A percentile compares a stretch with the other conserved stretches of the same genome.
These are phyloP conservation scores for Spizellomyces punctatus DNA, from an alignment of 192 early-diverging fungal species.

Conservation along the genomic window DNA sequence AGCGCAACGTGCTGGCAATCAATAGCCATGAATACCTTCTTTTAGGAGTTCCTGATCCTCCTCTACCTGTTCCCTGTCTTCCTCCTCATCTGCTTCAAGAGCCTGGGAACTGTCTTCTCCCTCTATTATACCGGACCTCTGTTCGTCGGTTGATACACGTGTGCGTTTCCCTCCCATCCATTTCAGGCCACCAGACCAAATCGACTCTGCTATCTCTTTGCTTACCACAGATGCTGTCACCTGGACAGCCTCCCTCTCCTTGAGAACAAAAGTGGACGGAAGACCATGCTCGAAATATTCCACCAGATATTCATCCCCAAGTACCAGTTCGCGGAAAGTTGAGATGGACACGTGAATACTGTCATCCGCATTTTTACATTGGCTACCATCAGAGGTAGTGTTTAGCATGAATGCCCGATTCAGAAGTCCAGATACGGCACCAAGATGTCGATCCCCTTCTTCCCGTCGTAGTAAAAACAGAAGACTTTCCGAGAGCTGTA, in stretches of 20 bases:
- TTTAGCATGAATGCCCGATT: slow-evolving; percentile 64
- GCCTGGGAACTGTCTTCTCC: background rate
- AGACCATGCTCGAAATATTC: slow-evolving; percentile 79
- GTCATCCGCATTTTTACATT: slow-evolving; percentile 13
- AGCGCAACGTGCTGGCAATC: no score
- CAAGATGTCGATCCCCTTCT: slow-evolving; percentile 60
- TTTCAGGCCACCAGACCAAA: slow-evolving; percentile 44
- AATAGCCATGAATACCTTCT: slow-evolving; percentile 4
- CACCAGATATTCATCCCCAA: slow-evolving; percentile 85
- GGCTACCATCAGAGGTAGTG: slow-evolving; percentile 31
- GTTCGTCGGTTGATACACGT: background rate
- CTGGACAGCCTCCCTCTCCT: slow-evolving; percentile 51
- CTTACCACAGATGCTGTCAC: slow-evolving; percentile 31
- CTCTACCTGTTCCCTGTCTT: slow-evolving; percentile 16
- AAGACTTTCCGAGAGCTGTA: slow-evolving; percentile 82
- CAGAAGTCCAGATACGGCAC: slow-evolving; percentile 60
- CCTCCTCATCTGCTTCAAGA: slow-evolving; percentile 19
- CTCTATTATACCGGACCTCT: background rate
- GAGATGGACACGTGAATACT: slow-evolving; percentile 44
- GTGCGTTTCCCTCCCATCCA: slow-evolving; percentile 27
- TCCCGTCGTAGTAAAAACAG: slow-evolving; percentile 72
- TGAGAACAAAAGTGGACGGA: slow-evolving; percentile 58
- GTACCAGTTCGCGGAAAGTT: slow-evolving; percentile 77
- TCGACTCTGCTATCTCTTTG: slow-evolving; percentile 46
- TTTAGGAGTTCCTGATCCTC: slow-evolving; percentile 25